Evolutionary conservation across 805 yeast species (phyloP), one percentile per base, ranked within the genome.

Genomic region (Yarrowia alimentaria): DNA sequence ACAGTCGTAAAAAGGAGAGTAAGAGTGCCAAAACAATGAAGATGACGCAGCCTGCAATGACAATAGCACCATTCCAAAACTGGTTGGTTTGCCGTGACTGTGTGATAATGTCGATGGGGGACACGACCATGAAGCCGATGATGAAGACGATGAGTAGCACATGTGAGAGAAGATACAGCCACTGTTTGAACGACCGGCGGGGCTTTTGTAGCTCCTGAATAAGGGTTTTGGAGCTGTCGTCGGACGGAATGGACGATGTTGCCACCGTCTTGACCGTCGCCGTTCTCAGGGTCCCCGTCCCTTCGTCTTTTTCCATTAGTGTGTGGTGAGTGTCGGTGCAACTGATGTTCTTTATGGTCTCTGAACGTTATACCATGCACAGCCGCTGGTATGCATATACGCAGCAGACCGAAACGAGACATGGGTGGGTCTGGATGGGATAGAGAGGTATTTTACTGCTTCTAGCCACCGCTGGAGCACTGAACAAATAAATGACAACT

Each of bases 31-130:
- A 77, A 6, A 85, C 79, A 26, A 25, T 34, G 25, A 34, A 32
- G 20, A 47, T 33, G 19, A 34, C 42, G 11, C 51, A 47, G 18
- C 42, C 51, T 10, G 42, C 51, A 19, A 47, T 26, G 16, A 89
- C 86, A 54, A 90, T 86, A 55, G 90, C 82, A 3, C 91, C 78
- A 62, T 89, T 87, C 63, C 86, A 70, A 1, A 86, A 93, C 58
- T 85, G 78, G 54, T 78, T 77, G 10, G 79, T 70, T 1, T 83
- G 73, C 57, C 78, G 76, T 5, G 81, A 77, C 60, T 77, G 81
- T 0, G 73, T 72, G 54, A 89, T 79, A 22, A 88, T 79, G 65
- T 91, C 97, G 12, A 88, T 77, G 0, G 95, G 95, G 0, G 91
- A 70, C 7, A 84, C 85, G 1, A 85, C 70, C 20, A 81, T 70